Conservation (phyloP, 2,329 filamentous ascomycete species). For the Trichoderma koningiopsis region DNA sequence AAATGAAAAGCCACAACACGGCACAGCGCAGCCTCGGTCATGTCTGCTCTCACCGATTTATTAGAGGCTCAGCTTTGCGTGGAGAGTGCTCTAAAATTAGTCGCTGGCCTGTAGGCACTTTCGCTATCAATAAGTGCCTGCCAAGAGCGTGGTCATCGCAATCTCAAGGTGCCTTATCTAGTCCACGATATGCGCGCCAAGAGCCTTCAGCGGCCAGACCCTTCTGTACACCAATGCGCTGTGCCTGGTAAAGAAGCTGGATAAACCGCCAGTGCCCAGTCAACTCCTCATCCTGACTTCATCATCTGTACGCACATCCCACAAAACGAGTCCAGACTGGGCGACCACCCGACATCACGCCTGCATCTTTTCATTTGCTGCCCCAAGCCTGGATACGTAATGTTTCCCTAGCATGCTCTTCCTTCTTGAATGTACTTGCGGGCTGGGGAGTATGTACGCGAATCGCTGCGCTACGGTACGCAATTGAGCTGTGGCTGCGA, state of each 20-base stretch:
- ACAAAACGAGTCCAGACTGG: not conserved
- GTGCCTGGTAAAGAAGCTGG: not conserved
- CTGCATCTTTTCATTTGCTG: conserved; percentile 1
- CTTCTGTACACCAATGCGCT: not conserved
- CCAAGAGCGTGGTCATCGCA: not conserved
- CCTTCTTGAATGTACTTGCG: not conserved
- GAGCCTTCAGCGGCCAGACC: not conserved
- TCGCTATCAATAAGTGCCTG: not conserved
- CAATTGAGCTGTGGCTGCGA: not conserved
- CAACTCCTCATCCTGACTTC: not conserved
- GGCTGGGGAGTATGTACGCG: not conserved
- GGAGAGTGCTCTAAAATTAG: not conserved
- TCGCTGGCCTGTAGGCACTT: not conserved
- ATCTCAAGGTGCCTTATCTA: not conserved
- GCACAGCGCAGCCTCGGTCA: not conserved
- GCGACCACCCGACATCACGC: conserved; percentile 1
- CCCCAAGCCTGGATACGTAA: not conserved
- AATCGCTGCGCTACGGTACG: not conserved
- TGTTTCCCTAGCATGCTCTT: not conserved
- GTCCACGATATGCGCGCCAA: not conserved
- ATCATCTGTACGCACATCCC: conserved; percentile 10
- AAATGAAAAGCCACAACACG: not conserved
- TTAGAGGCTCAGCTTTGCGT: not conserved
- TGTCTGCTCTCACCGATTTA: not conserved
- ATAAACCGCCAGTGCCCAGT: not conserved